Base-by-base conservation (phyloP, 768 basidiomycete species). In the Tylopilus felleus region DNA sequence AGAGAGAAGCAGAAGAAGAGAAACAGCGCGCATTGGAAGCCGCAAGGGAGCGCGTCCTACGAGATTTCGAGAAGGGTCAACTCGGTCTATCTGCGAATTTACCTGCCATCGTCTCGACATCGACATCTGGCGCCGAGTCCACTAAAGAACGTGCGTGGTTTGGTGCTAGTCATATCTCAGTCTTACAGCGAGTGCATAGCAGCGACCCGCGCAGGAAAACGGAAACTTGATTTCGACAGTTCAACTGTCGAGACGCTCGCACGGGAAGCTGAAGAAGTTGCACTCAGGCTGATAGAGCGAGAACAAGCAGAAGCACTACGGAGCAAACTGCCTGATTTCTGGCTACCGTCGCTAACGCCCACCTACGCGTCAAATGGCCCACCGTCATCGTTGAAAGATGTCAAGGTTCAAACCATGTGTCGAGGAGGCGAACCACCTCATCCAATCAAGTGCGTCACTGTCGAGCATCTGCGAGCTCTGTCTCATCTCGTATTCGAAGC, bases 271-370 rank as follows among this genome's bases (percentile, higher is more conserved):
- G 95, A 98, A 65, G 91, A 95, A 54, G 86, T 84, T 19, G 97
- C 97, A 0, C 73, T 95, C 46, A 78, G 79, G 29, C 75, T 86
- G 62, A 92, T 98, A 44, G 90, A 93, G 65, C 77, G 79, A 31
- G 93, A 97, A 68, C 89, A 91, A 60, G 86, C 88, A 0, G 93
- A 93, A 57, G 81, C 87, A 4, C 74, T 96, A 52, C 90, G 87
- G 55, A 81, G 83, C 55, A 97, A 98, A 69, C 80, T 98, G 3
- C 94, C 97, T 2, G 94, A 97, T 63, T 99, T 97, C 68, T 99
- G 97, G 97, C 77, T 99, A 36, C 94, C 94, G 3, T 93, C 90
- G 0, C 73, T 98, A 23, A 94, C 95, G 0, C 95, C 95, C 0
- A 95, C 81, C 42, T 83, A 89, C 70, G 73, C 81, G 22, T 76